Percentiles rank a stretch among this genome's conserved stretches.
Evolutionary conservation across 2,329 filamentous ascomycete species (phyloP).

Genomic region (Sporothrix mexicana): DNA sequence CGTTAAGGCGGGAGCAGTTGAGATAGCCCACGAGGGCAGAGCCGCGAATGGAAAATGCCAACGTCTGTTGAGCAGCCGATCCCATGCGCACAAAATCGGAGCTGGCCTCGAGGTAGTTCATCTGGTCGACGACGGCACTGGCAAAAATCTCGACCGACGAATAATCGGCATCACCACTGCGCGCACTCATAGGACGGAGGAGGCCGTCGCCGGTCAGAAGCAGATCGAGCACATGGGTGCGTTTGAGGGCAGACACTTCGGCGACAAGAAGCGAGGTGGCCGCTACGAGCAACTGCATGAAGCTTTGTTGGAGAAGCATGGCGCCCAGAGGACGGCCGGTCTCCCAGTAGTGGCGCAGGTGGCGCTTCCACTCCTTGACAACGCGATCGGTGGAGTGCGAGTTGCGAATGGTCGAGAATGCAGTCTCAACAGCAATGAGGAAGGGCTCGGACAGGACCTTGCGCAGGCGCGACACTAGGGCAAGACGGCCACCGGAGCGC

Average conservation of each 20-base stretch:
- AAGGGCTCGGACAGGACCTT: conserved; percentile 82
- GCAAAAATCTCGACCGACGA: conserved; percentile 68
- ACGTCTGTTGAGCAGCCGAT: conserved; percentile 82
- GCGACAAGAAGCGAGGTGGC: conserved; percentile 75
- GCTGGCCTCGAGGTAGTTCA: conserved; percentile 84
- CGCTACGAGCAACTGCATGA: conserved; percentile 82
- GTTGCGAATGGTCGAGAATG: conserved; percentile 88
- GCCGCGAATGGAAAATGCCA: conserved; percentile 86
- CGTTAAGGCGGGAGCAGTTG: conserved; percentile 82
- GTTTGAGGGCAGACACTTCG: conserved; percentile 63
- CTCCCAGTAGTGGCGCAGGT: conserved; percentile 80
- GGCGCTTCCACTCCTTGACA: conserved; percentile 85
- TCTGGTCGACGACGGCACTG: conserved; percentile 77
- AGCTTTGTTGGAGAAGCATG: conserved; percentile 87
- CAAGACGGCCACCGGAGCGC: conserved; percentile 73
- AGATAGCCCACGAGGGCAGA: conserved; percentile 81
- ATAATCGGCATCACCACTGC: conserved; percentile 57
- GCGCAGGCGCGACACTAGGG: conserved; percentile 73
- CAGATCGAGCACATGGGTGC: conserved; percentile 73
- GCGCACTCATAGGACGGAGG: conserved; percentile 50
- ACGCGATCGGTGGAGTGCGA: conserved; percentile 68
- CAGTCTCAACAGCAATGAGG: conserved; percentile 83
- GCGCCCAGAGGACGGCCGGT: conserved; percentile 83
- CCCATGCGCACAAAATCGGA: conserved; percentile 89
- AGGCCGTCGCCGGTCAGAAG: conserved; percentile 66